Percentiles rank a stretch among this genome's conserved stretches.
These are phyloP conservation scores for Lupinus albus DNA, from an alignment of 306 rosid species.

Conservation along the genomic window DNA sequence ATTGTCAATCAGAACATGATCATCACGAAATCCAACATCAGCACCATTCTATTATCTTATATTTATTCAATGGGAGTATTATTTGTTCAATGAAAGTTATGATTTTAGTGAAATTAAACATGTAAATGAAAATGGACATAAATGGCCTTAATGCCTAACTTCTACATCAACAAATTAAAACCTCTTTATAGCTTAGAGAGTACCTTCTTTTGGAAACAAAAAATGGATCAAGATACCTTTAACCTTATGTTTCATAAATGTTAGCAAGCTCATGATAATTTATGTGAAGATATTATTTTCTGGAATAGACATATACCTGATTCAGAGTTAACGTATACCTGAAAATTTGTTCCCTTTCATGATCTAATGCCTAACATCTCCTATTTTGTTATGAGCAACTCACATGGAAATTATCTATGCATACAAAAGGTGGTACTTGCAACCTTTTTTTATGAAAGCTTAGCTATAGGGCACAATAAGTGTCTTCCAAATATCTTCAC, in stretches of 20 bases:
- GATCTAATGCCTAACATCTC: conserved; percentile 65
- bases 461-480: conserved; percentile 43
- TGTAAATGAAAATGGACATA: not conserved
- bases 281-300: conserved; percentile 5
- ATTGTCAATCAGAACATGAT: not conserved
- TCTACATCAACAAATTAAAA: not conserved
- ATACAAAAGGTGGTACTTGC: conserved; percentile 40
- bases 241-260: conserved; percentile 22
- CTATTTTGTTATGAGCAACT: conserved; percentile 53
- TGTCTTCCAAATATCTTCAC: conserved; percentile 40
- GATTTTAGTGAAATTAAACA: conserved; percentile 16
- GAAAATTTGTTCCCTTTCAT: conserved; percentile 70
- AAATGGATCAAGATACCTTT: conserved; percentile 26
- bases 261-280: conserved; percentile 15
- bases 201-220: too few species aligned
- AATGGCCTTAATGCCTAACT: not conserved
- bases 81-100: not conserved
- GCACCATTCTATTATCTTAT: too few species aligned
- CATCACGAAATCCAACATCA: conserved; percentile 1
- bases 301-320: conserved; percentile 70
- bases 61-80: not conserved
- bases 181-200: too few species aligned
- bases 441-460: conserved; percentile 47
- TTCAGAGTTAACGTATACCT: conserved; percentile 60
- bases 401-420: conserved; percentile 59